phyloP scores from a whole-genome alignment of 2,329 filamentous ascomycete genomes.

The Fusarium miscanthi region DNA sequence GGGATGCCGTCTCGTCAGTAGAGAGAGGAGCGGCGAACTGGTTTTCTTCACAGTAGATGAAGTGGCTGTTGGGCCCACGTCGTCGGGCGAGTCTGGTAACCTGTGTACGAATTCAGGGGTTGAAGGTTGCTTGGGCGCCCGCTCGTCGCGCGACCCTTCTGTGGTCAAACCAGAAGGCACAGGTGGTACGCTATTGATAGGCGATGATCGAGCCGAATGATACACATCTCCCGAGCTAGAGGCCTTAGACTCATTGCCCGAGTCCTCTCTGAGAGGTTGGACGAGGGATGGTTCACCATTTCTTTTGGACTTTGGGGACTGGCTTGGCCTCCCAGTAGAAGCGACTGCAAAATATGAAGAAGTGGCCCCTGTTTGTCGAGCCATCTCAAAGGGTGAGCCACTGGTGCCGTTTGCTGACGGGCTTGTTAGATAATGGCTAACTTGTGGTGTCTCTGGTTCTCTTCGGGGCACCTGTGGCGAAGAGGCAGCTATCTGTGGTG shows the following conservation, averaged over 20 bases:
- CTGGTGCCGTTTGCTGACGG: slow-evolving; percentile 10
- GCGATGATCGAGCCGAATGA: slow-evolving; percentile 41
- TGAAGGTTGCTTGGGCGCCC: background rate
- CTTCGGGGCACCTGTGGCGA: slow-evolving; percentile 29
- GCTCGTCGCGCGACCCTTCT: background rate
- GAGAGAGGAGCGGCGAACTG: slow-evolving; percentile 19
- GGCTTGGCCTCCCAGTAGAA: slow-evolving; percentile 6
- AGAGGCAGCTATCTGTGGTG: slow-evolving; percentile 28
- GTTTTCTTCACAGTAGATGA: slow-evolving; percentile 22
- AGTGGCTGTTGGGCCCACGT: background rate
- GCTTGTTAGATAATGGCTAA: slow-evolving; percentile 6
- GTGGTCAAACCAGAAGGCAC: slow-evolving; percentile 24
- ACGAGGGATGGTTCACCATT: slow-evolving; percentile 31
- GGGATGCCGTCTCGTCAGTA: background rate
- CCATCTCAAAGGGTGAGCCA: background rate
- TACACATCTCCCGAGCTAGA: slow-evolving; percentile 32
- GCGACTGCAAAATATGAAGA: slow-evolving; percentile 26
- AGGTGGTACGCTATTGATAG: slow-evolving; percentile 13
- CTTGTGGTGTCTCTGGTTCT: slow-evolving; percentile 21
- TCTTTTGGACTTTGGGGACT: slow-evolving; percentile 13
- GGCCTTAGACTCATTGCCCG: slow-evolving; percentile 32
- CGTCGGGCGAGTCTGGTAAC: slow-evolving; percentile 27
- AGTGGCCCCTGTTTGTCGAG: slow-evolving; percentile 4
- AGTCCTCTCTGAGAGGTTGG: slow-evolving; percentile 33
- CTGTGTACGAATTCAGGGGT: slow-evolving; percentile 28